Evolutionary conservation across 805 yeast species (phyloP), one percentile per base, ranked within the genome.

Genomic region (Candida michaelii): DNA sequence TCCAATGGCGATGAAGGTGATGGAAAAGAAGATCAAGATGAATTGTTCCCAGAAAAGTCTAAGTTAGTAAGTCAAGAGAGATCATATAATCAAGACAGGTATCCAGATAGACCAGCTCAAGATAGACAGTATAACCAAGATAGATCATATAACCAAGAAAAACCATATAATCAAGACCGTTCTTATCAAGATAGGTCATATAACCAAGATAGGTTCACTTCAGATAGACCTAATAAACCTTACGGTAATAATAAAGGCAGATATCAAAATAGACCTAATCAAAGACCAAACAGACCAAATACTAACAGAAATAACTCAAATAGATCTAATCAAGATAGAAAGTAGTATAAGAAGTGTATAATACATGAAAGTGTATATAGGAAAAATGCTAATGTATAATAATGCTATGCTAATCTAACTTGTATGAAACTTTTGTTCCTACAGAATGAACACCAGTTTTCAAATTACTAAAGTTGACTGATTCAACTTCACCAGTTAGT

Each of bases 381-480:
- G 13, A 32, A 33, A 33, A 13, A 33, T 33, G 13, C 37, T 12
- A 21, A 19, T n/a, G 5, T 10, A 25, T 36, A 27, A 15, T 36
- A 21, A 21, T 35, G 21, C 30, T 35, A 35, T 36, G 32, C 36
- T 47, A 54, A 27, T 56, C 64, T 35, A 63, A 44, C 31, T 68
- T 73, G 57, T 83, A 82, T 36, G 79, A 78, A 2, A 89, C 97
- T 37, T 76, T 62, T 0, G 95, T 82, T 10, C 85, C 88, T 11
- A 89, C 81, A 39, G 76, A 74, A 59, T 87, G 95, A 19, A 76
- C 69, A 38, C 71, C 73, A 0, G 96, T 89, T 19, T 73, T 64
- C 56, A 89, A 85, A 15, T 81, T 71, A 42, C 83, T 73, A 51
- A 90, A 80, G 51, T 77, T 74, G 11, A 90, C 95, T 23, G 69